Evolutionary conservation across 805 yeast species (phyloP).

Genomic region (Lipomyces oligophaga): DNA sequence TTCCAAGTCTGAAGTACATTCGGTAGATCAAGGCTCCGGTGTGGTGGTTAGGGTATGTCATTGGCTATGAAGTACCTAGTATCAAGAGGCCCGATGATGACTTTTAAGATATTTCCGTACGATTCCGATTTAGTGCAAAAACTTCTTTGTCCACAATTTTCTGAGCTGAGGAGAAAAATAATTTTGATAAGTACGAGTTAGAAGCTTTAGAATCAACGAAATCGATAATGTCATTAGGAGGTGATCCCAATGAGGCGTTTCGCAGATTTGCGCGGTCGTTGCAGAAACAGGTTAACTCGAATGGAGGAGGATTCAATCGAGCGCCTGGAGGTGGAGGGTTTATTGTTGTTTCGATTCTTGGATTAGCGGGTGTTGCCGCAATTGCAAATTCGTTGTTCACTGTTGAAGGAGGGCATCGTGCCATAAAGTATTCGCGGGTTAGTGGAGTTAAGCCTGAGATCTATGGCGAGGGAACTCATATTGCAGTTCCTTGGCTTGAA

Average conservation of each 20-base stretch:
- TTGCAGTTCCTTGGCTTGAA: slow-evolving; percentile 91
- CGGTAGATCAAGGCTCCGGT: too few relatives aligned
- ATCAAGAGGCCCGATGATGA: too few relatives aligned
- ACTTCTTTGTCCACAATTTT: slow-evolving; percentile 3
- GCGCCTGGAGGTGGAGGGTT: slow-evolving; percentile 11
- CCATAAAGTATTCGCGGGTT: slow-evolving; percentile 84
- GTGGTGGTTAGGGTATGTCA: too few relatives aligned
- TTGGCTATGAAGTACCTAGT: too few relatives aligned
- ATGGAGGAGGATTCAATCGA: slow-evolving; percentile 11
- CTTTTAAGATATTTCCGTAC: too few relatives aligned
- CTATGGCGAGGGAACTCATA: slow-evolving; percentile 91
- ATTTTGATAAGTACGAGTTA: too few relatives aligned
- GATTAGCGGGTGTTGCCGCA: slow-evolving; percentile 55
- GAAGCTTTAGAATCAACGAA: too few relatives aligned
- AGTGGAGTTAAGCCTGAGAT: slow-evolving; percentile 80
- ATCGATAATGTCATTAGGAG: too few relatives aligned
- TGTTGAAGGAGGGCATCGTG: slow-evolving; percentile 99
- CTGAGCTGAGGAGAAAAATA: not conserved
- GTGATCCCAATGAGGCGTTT: slow-evolving; percentile 24
- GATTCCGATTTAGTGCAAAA: too few relatives aligned
- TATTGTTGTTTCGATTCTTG: slow-evolving; percentile 58
- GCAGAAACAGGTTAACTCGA: slow-evolving; percentile 21
- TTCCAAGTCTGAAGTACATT: too few relatives aligned
- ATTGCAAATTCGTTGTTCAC: slow-evolving; percentile 61
- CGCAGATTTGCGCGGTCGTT: slow-evolving; percentile 21